These are phyloP conservation scores for Xenosphaeropsis pyriputrescens DNA, from an alignment of 2,329 filamentous ascomycete genomes.

Conservation along the genomic window DNA sequence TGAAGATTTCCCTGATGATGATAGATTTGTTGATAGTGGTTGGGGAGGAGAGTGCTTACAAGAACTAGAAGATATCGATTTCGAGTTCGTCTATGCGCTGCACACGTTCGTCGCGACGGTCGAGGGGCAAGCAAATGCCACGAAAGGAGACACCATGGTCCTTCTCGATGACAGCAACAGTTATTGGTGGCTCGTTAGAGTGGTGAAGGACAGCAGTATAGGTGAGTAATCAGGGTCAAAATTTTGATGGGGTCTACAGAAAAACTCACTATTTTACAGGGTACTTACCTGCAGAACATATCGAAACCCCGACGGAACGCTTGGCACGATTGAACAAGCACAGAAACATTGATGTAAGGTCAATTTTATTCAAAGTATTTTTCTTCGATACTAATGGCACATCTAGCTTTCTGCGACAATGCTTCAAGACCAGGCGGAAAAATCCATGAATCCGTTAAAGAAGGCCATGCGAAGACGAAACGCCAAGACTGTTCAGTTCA, in stretches of 20 bases:
- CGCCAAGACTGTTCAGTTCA: conserved; percentile 57
- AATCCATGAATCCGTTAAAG: conserved; percentile 58
- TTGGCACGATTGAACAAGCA: conserved; percentile 93
- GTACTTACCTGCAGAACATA: conserved; percentile 93
- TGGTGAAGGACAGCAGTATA: conserved; percentile 96
- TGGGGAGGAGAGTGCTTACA: conserved; percentile 79
- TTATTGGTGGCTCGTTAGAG: conserved; percentile 97
- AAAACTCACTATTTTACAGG: conserved; percentile 32
- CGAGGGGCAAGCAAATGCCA: conserved; percentile 94
- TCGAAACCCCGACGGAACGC: conserved; percentile 92
- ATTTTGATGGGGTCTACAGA: not conserved
- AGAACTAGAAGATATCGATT: conserved; percentile 90
- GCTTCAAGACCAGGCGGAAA: conserved; percentile 56
- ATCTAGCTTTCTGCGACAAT: conserved; percentile 51
- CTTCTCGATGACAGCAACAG: conserved; percentile 96
- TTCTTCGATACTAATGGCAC: not conserved
- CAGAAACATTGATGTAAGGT: conserved; percentile 83
- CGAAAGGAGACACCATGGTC: conserved; percentile 98
- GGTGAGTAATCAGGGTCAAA: conserved; percentile 24
- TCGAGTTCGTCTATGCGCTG: conserved; percentile 96
- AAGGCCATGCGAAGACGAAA: conserved; percentile 59
- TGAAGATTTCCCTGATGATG: conserved; percentile 32
- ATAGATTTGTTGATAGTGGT: conserved; percentile 53
- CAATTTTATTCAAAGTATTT: not conserved
- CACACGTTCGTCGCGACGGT: conserved; percentile 97